A percentile compares a stretch with the other conserved stretches of the same genome.
Conservation (phyloP, 2,329 filamentous ascomycete species). For the Tolypocladium cylindrosporum region DNA sequence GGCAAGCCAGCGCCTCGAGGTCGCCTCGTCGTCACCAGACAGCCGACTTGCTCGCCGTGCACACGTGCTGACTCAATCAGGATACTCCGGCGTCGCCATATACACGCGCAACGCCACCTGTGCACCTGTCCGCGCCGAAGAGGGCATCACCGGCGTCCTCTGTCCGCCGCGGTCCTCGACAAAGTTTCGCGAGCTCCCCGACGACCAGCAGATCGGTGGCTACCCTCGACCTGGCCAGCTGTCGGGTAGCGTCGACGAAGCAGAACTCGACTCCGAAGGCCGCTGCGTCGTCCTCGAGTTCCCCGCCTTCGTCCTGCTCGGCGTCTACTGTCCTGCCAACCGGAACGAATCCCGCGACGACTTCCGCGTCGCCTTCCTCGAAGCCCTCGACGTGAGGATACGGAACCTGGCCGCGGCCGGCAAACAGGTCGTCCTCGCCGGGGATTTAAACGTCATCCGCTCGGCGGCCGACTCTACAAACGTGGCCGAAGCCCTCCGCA, state of each 20-base stretch:
- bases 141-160: conserved; percentile 80
- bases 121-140: conserved; percentile 79
- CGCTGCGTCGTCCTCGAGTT: conserved; percentile 89
- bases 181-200: conserved; percentile 65
- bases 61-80: conserved; percentile 29
- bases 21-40: background rate
- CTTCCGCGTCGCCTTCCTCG: conserved; percentile 72
- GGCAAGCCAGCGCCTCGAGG: conserved; percentile 36
- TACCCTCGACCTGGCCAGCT: conserved; percentile 69
- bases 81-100: conserved; percentile 91
- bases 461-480: conserved; percentile 68
- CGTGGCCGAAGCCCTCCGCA: conserved; percentile 59
- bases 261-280: conserved; percentile 76
- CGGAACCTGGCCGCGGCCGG: conserved; percentile 73
- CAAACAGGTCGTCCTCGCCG: conserved; percentile 76
- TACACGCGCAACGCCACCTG: conserved; percentile 86
- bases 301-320: conserved; percentile 85
- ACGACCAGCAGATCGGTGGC: conserved; percentile 72
- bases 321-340: conserved; percentile 85
- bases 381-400: conserved; percentile 70
- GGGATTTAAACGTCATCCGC: conserved; percentile 75
- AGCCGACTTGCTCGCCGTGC: background rate
- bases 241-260: conserved; percentile 52
- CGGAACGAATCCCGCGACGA: conserved; percentile 74
- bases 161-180: conserved; percentile 60